Evolutionary conservation across 805 yeast genomes (phyloP).

Genomic region (Starmerella bombicola): DNA sequence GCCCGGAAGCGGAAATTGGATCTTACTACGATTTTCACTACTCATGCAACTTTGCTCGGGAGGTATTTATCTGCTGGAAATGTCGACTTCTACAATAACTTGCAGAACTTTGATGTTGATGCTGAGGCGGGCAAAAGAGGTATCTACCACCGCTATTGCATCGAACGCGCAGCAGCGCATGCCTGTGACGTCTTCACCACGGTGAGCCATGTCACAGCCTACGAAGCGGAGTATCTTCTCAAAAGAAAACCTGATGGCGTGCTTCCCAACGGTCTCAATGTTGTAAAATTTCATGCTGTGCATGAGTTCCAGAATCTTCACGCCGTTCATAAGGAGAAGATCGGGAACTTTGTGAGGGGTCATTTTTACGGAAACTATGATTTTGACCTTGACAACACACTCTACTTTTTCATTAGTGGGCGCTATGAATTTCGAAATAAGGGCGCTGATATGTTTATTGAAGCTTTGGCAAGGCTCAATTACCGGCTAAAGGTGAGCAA

Average conservation of each 20-base stretch:
- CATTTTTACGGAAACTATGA: constrained; percentile 95
- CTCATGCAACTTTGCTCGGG: constrained; percentile 93
- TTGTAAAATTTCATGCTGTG: constrained; percentile 90
- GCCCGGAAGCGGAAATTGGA: constrained; percentile 86
- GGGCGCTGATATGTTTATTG: constrained; percentile 92
- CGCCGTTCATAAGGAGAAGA: constrained; percentile 79
- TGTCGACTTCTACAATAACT: constrained; percentile 87
- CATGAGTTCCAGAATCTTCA: constrained; percentile 97
- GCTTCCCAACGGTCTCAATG: constrained; percentile 90
- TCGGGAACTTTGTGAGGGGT: constrained; percentile 88
- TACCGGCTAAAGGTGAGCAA: constrained; percentile 70
- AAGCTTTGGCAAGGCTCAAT: constrained; percentile 81
- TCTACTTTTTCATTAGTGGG: constrained; percentile 93
- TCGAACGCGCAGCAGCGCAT: constrained; percentile 93
- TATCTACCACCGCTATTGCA: constrained; percentile 90
- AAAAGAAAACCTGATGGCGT: constrained; percentile 97
- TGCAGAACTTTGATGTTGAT: constrained; percentile 83
- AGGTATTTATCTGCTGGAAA: constrained; percentile 93
- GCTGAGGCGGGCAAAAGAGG: constrained; percentile 98
- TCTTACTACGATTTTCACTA: constrained; percentile 88
- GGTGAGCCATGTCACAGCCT: constrained; percentile 94
- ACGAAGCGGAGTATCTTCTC: constrained; percentile 80
- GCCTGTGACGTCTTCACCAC: constrained; percentile 95
- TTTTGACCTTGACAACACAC: constrained; percentile 84
- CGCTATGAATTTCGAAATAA: constrained; percentile 93